Evolutionary conservation across 2,329 filamentous ascomycete genomes (phyloP).

Genomic region (Talaromyces sp.): DNA sequence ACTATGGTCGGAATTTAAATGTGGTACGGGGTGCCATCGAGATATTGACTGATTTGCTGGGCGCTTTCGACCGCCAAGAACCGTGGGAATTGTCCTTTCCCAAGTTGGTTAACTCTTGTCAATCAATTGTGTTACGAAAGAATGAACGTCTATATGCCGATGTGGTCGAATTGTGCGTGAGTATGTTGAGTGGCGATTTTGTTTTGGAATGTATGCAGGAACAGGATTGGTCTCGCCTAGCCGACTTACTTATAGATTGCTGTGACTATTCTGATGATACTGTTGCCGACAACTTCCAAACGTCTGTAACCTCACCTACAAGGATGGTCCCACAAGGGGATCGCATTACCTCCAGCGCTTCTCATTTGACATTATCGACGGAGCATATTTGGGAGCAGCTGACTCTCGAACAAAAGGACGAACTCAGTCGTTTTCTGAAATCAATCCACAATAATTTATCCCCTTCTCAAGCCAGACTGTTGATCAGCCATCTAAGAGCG

Average conservation of each 20-base stretch:
- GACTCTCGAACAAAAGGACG: slow-evolving; percentile 29
- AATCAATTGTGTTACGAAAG: slow-evolving; percentile 29
- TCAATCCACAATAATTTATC: slow-evolving; percentile 32
- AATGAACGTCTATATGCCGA: slow-evolving; percentile 37
- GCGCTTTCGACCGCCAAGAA: slow-evolving; percentile 34
- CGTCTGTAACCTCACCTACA: slow-evolving; percentile 15
- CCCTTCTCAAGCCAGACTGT: slow-evolving; percentile 34
- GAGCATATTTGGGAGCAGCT: slow-evolving; percentile 35
- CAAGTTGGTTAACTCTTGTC: slow-evolving; percentile 31
- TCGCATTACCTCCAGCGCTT: slow-evolving; percentile 32
- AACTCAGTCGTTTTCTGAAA: slow-evolving; percentile 32
- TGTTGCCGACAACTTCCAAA: slow-evolving; percentile 13
- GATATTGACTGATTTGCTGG: slow-evolving; percentile 37
- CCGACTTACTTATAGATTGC: slow-evolving; percentile 29
- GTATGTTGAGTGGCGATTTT: slow-evolving; percentile 36
- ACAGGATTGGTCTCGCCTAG: slow-evolving; percentile 29
- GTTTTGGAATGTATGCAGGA: slow-evolving; percentile 25
- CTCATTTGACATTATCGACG: slow-evolving; percentile 32
- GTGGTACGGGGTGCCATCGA: slow-evolving; percentile 37
- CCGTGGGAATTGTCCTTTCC: slow-evolving; percentile 36
- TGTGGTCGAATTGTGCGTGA: slow-evolving; percentile 37
- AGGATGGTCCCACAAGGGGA: slow-evolving; percentile 30
- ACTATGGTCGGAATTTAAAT: slow-evolving; percentile 34
- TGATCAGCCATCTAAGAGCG: slow-evolving; percentile 29
- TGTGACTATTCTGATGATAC: slow-evolving; percentile 29